phyloP scores from a whole-genome alignment of 2,329 filamentous ascomycete species.

The Trichoderma breve region DNA sequence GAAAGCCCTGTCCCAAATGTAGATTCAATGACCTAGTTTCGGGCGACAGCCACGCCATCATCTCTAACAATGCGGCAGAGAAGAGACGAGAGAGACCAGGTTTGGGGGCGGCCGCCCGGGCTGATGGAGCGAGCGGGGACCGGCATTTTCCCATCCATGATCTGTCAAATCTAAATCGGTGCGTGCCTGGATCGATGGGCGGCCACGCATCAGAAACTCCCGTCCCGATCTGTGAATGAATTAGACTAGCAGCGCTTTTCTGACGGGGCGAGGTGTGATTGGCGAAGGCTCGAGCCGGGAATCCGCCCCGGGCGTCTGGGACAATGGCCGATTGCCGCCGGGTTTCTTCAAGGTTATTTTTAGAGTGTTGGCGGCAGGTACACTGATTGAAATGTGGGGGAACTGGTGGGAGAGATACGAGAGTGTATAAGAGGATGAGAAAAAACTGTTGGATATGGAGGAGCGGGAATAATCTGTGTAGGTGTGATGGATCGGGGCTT shows the following conservation, averaged over 20 bases:
- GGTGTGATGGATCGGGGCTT: not conserved
- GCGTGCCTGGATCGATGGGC: conserved; percentile 13
- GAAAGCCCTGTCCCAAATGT: not conserved
- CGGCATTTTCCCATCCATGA: not conserved
- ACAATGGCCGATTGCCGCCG: not conserved
- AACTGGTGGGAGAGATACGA: not conserved
- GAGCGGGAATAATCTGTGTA: not conserved
- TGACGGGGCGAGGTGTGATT: conserved; percentile 21
- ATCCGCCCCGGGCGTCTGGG: not conserved
- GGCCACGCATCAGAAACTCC: not conserved
- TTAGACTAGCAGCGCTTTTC: not conserved
- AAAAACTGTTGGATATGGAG: not conserved
- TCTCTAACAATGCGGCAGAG: not conserved
- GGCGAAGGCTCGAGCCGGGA: not conserved
- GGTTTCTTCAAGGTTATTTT: not conserved
- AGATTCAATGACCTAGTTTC: not conserved
- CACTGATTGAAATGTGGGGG: not conserved
- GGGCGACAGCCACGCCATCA: not conserved
- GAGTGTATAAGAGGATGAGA: not conserved
- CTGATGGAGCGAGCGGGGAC: conserved; percentile 11
- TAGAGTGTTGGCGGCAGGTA: conserved; percentile 2
- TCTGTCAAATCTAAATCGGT: conserved; percentile 1
- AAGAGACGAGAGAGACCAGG: not conserved
- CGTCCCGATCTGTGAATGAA: conserved; percentile 3
- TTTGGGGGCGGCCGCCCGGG: not conserved